phyloP scores from a whole-genome alignment of 1,284 basidiomycete species.

The Earliella scabrosa region DNA sequence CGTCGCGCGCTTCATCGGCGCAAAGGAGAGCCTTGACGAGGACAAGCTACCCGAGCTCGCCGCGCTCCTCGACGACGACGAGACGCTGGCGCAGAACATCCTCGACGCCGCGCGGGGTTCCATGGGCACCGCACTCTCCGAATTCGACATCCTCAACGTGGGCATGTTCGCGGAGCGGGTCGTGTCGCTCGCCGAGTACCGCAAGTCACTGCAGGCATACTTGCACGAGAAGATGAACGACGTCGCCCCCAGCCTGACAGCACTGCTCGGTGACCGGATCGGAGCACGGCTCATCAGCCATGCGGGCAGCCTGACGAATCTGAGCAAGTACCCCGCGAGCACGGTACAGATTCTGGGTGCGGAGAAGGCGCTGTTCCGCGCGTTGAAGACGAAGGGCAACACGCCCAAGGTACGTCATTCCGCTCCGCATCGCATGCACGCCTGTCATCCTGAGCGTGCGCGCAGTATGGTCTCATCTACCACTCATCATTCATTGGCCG shows the following conservation, averaged over 20 bases:
- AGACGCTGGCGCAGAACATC: conserved; percentile 89
- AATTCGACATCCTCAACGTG: conserved; percentile 97
- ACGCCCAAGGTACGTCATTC: conserved; percentile 86
- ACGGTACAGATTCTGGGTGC: conserved; percentile 98
- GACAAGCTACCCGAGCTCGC: conserved; percentile 84
- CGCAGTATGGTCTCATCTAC: conserved; percentile 90
- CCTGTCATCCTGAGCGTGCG: too few species aligned
- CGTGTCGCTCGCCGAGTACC: conserved; percentile 91
- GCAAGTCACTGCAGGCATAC: conserved; percentile 90
- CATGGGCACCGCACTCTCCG: conserved; percentile 94
- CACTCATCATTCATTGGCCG: conserved; percentile 97
- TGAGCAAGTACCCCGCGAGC: conserved; percentile 98
- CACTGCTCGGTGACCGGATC: conserved; percentile 94
- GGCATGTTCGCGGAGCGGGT: conserved; percentile 92
- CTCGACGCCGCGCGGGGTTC: conserved; percentile 93
- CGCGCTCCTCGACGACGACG: conserved; percentile 86
- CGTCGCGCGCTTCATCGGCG: conserved; percentile 87
- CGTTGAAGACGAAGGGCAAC: conserved; percentile 98
- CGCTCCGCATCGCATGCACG: background rate
- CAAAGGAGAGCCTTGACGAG: conserved; percentile 82
- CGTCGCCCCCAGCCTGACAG: conserved; percentile 95
- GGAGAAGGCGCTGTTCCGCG: conserved; percentile 97
- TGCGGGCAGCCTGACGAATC: conserved; percentile 95
- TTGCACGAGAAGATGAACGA: conserved; percentile 98
- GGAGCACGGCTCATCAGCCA: conserved; percentile 96